Base-by-base conservation (phyloP, 371 early-diverging fungal species). In the Mucor plumbeus region DNA sequence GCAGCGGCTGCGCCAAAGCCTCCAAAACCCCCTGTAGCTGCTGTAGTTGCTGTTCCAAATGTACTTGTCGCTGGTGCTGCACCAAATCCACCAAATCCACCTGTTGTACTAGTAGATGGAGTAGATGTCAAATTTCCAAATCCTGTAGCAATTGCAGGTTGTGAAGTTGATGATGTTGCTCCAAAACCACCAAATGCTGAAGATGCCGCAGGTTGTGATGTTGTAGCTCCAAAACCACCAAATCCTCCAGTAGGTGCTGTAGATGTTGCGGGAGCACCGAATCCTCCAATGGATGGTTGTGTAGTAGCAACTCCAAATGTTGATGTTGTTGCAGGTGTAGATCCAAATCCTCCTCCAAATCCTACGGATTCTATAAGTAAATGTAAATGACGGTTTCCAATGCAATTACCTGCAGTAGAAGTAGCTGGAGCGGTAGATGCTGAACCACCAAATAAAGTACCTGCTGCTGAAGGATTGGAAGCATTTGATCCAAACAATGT, bases 381-480 rank as follows among this genome's bases (percentile, higher is more conserved):
- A 21, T 50, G 50, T 19, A 19, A 26, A 21, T 50, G 26, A 0
- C 7, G 1, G 10, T 11, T 19, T 7, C 10, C 40, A 10, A 44
- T 21, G 50, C 50, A 50, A 26, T 50, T 50, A 26, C 50, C 50
- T 4, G 71, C 54, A 19, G 53, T 68, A 68, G 5, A 76, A 55
- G 36, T 69, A 58, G n/a, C 69, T 67, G 5, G 76, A 61, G 36
- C 69, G 48, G n/a, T 68, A 47, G 44, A 68, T 57, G 63, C 69
- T 15, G 74, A 72, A 43, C 79, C 83, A 62, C 80, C 81, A 71
- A 79, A 65, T 35, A 79, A 65, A 7, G 71, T 73, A 26, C 69
- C 70, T 43, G 82, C 85, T 61, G 84, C 71, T 35, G 67, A 66
- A 17, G 77, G 54, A 38, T 62, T 68, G 36, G 31, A 48, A 21